A percentile compares a stretch with the other conserved stretches of the same genome.
phyloP scores from a whole-genome alignment of 2,329 filamentous ascomycete genomes.

The Xylariales sp. region DNA sequence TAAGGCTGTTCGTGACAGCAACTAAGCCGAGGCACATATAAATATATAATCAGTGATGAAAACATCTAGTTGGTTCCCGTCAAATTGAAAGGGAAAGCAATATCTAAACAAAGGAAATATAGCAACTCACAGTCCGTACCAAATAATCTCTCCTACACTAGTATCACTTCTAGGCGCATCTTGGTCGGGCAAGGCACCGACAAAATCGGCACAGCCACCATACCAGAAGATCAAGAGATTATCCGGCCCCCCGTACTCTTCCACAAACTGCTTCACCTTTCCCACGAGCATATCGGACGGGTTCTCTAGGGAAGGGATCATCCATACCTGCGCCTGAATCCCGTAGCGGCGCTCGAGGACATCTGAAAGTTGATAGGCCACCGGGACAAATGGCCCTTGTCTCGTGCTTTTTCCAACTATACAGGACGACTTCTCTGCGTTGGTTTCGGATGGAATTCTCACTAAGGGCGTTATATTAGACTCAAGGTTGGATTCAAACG shows the following conservation, averaged over 20 bases:
- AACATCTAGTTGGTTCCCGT: background rate
- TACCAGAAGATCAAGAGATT: slow-evolving; percentile 39
- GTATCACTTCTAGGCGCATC: background rate
- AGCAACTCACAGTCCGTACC: slow-evolving; percentile 36
- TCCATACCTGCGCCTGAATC: slow-evolving; percentile 30
- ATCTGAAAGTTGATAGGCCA: slow-evolving; percentile 26
- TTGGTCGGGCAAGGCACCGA: background rate
- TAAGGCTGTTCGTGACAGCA: too few relatives aligned
- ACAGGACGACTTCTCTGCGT: background rate
- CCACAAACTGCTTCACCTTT: slow-evolving; percentile 34
- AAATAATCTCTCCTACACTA: slow-evolving; percentile 24
- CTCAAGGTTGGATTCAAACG: background rate
- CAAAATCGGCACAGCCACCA: slow-evolving; percentile 33
- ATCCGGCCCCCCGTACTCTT: slow-evolving; percentile 25
- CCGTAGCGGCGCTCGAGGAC: slow-evolving; percentile 32
- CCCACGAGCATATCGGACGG: slow-evolving; percentile 31
- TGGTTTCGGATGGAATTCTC: background rate
- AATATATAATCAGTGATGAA: too few relatives aligned
- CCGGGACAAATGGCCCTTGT: slow-evolving; percentile 29
- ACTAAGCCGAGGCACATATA: too few relatives aligned
- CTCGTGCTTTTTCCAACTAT: background rate
- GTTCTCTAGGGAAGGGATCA: slow-evolving; percentile 30
- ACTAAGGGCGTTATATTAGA: background rate
- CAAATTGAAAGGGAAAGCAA: background rate
- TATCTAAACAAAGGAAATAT: background rate